phyloP scores from a whole-genome alignment of 257 asterid species.

The Petunia axillaris region DNA sequence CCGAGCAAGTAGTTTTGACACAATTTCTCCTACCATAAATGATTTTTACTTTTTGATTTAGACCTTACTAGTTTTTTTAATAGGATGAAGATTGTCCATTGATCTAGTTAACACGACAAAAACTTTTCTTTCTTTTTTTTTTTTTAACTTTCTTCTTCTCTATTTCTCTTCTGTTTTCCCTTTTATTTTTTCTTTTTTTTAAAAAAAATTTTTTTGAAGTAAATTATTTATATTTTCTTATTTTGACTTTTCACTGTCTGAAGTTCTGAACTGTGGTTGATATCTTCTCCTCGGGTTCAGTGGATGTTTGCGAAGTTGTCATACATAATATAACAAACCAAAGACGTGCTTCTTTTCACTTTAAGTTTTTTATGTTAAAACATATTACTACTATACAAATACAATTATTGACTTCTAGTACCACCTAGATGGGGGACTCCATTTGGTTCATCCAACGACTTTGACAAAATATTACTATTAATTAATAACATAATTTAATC shows the following conservation, averaged over 20 bases:
- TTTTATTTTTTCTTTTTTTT: neutral
- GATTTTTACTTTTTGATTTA: neutral
- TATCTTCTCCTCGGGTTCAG: neutral
- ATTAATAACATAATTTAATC: slow-evolving; percentile 1
- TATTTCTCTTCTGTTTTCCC: neutral
- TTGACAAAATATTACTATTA: neutral
- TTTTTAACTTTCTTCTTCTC: neutral
- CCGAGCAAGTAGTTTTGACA: neutral
- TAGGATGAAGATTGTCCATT: neutral
- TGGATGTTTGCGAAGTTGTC: neutral
- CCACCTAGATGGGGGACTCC: neutral
- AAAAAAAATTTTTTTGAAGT: too few species aligned
- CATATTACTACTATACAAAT: neutral
- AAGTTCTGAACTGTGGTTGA: neutral
- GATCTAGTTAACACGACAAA: neutral
- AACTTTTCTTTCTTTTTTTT: neutral
- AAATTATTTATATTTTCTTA: neutral
- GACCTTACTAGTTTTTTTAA: neutral
- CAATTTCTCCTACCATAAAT: neutral
- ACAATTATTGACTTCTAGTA: neutral
- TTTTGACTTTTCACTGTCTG: neutral
- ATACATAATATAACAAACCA: neutral
- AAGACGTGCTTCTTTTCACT: slow-evolving; percentile 6
- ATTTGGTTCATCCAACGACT: neutral
- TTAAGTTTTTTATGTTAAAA: neutral